A percentile compares a stretch with the other conserved stretches of the same genome.
Evolutionary conservation across 495 filamentous ascomycete genomes (phyloP).

Genomic region (Pseudomonodictys pantanalensis): DNA sequence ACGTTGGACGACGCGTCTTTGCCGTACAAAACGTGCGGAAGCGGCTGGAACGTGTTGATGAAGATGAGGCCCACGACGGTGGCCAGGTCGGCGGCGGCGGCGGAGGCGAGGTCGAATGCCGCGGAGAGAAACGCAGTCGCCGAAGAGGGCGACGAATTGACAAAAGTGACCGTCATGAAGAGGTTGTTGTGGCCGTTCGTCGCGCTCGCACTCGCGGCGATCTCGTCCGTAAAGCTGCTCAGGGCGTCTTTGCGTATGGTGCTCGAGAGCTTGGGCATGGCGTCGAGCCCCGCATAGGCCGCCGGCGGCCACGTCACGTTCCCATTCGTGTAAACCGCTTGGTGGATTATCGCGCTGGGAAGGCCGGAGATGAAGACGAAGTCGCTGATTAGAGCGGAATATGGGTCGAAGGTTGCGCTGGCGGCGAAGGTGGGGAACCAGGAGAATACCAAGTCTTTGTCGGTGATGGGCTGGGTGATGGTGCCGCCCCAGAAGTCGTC

Average conservation of each 20-base stretch:
- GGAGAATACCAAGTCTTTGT: conserved; percentile 21
- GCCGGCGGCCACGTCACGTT: conserved; percentile 14
- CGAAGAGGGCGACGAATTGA: conserved; percentile 25
- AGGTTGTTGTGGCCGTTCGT: conserved; percentile 28
- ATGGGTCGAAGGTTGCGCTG: conserved; percentile 26
- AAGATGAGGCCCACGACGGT: conserved; percentile 31
- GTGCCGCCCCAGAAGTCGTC: conserved; percentile 33
- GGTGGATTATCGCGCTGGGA: conserved; percentile 4
- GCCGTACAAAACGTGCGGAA: conserved; percentile 36
- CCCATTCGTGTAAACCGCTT: conserved; percentile 25
- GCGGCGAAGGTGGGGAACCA: conserved; percentile 15
- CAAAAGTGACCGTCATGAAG: conserved; percentile 31
- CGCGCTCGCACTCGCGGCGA: conserved; percentile 5
- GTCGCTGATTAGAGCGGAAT: conserved; percentile 24
- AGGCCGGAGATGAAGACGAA: conserved; percentile 25
- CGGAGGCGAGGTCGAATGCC: conserved; percentile 34
- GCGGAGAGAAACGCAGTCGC: conserved; percentile 32
- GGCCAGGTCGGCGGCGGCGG: conserved; percentile 26
- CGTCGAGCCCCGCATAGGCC: conserved; percentile 13
- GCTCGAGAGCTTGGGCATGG: conserved; percentile 14
- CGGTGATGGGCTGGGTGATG: conserved; percentile 30
- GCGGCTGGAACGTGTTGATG: conserved; percentile 37
- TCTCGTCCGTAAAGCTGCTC: conserved; percentile 24
- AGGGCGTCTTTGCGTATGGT: conserved; percentile 29
- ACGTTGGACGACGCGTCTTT: conserved; percentile 37